Evolutionary conservation across 2,329 filamentous ascomycete species (phyloP).

Genomic region (Penicillium sp.): DNA sequence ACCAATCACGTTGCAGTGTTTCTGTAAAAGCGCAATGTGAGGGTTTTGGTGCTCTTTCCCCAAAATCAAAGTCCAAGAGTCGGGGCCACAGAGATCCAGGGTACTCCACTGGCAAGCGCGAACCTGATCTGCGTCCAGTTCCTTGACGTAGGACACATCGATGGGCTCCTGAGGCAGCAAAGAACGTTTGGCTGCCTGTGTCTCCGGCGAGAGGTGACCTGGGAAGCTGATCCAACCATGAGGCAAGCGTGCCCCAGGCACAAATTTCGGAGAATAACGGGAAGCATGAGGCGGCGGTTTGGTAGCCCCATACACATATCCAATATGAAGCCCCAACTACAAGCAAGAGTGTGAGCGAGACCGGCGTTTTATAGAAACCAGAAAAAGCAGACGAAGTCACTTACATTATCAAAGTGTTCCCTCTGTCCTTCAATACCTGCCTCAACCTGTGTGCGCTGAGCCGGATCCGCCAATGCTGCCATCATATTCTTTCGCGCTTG

Average conservation of each 20-base stretch:
- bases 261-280: conserved; percentile 37
- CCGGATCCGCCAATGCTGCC: conserved; percentile 1
- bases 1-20: not conserved
- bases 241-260: conserved; percentile 40
- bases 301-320: conserved; percentile 43
- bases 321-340: conserved; percentile 44
- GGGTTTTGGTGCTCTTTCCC: conserved; percentile 5
- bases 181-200: not conserved
- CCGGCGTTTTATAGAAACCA: not conserved
- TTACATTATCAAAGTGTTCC: conserved; percentile 45
- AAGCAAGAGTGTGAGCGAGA: not conserved
- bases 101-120: conserved; percentile 32
- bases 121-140: conserved; percentile 29
- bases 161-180: conserved; percentile 11
- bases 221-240: conserved; percentile 40
- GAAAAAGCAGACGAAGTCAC: not conserved
- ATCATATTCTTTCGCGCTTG: conserved; percentile 6
- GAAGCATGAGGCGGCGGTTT: conserved; percentile 39
- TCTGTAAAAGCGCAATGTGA: not conserved
- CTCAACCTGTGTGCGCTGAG: conserved; percentile 8
- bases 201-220: not conserved
- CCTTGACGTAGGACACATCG: conserved; percentile 37
- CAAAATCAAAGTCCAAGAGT: conserved; percentile 34
- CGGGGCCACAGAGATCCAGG: conserved; percentile 36
- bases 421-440: conserved; percentile 36